Percentiles rank a stretch among this genome's conserved stretches.
Conservation (phyloP, 2,329 filamentous ascomycete species). For the Diaporthe sp. region DNA sequence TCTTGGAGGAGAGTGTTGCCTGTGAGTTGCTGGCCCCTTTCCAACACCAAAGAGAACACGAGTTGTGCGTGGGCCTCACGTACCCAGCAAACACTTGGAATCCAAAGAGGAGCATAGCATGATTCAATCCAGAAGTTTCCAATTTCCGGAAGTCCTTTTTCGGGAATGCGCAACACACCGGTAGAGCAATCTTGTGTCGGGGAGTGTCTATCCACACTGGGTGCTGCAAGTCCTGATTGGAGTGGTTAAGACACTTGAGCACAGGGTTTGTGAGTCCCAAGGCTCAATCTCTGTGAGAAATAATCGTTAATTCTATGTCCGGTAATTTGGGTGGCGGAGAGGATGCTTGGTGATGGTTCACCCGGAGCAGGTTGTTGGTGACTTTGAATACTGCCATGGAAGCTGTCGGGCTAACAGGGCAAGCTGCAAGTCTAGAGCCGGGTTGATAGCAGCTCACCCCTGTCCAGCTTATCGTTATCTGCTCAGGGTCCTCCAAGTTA, state of each 20-base stretch:
- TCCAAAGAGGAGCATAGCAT: rapidly evolving
- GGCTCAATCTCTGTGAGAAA: neutral
- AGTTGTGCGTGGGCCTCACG: neutral
- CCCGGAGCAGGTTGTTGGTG: neutral
- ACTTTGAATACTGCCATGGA: neutral
- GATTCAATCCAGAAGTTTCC: no score
- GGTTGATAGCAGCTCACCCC: neutral
- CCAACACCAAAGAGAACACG: neutral
- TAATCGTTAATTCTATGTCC: neutral
- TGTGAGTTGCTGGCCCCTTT: neutral
- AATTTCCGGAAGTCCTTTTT: neutral
- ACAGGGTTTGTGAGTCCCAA: neutral
- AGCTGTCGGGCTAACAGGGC: neutral
- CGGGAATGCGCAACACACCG: no score
- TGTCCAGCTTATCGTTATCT: conserved; percentile 26
- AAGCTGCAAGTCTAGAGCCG: neutral
- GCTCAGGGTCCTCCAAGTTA: conserved; percentile 10
- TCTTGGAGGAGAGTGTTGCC: neutral
- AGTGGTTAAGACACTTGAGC: neutral
- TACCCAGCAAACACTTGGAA: neutral
- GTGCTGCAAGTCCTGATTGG: neutral
- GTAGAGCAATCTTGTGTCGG: neutral
- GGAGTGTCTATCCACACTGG: neutral
- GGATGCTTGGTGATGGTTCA: neutral
- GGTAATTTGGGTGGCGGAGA: neutral